phyloP scores from a whole-genome alignment of 352 stramenopile genomes.

The Phytophthora fragariaefolia region DNA sequence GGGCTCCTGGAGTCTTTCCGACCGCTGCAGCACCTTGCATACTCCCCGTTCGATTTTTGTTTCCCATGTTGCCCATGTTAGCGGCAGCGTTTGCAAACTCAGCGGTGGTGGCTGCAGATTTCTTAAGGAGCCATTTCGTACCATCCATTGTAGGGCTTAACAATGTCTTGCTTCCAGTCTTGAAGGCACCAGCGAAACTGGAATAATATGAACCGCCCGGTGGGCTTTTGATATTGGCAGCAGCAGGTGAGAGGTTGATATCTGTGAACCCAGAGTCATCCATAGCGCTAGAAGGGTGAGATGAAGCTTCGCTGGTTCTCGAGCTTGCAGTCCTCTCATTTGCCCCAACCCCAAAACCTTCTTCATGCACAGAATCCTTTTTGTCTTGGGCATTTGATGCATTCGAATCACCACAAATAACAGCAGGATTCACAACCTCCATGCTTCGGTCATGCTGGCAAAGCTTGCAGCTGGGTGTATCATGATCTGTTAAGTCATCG shows the following conservation, averaged over 20 bases:
- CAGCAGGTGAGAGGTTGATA: constrained; percentile 33
- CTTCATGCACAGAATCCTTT: constrained; percentile 21
- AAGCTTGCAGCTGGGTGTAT: constrained; percentile 62
- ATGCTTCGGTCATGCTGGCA: constrained; percentile 64
- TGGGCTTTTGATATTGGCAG: constrained; percentile 18
- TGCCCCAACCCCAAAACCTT: constrained; percentile 11
- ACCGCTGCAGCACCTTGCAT: constrained; percentile 14
- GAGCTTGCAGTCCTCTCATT: constrained; percentile 22
- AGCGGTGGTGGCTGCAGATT: constrained; percentile 41
- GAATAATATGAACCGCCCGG: constrained; percentile 65
- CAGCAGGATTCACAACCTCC: constrained; percentile 6
- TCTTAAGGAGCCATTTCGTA: constrained; percentile 84
- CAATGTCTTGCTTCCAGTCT: constrained; percentile 74
- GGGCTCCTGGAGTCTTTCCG: constrained; percentile 9
- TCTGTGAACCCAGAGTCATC: constrained; percentile 26
- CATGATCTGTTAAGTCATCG: constrained; percentile 78
- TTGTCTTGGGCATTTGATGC: constrained; percentile 9
- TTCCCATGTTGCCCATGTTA: constrained; percentile 38
- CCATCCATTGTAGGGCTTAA: constrained; percentile 67
- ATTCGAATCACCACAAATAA: neutral
- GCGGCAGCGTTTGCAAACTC: constrained; percentile 37
- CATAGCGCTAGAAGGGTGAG: constrained; percentile 11
- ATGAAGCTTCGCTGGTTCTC: constrained; percentile 17
- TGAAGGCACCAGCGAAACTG: constrained; percentile 70
- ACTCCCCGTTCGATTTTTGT: constrained; percentile 33